Percentiles rank a stretch among this genome's conserved stretches.
phyloP scores from a whole-genome alignment of 345 rosid species.

The Brassica incana region DNA sequence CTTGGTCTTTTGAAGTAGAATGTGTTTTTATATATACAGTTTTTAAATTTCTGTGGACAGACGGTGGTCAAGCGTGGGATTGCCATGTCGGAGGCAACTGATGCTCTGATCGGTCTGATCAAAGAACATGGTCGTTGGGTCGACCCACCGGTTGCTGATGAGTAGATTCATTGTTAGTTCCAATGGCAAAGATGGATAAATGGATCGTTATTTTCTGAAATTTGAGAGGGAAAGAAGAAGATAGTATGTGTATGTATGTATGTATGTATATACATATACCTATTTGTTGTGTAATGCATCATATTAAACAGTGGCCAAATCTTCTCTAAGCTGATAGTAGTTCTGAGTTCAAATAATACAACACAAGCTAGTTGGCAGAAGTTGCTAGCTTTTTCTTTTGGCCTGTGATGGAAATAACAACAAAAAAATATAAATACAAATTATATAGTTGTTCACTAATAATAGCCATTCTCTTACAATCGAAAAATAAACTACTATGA shows the following conservation, averaged over 20 bases:
- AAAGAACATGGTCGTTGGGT: constrained; percentile 97
- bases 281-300: constrained; percentile 18
- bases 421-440: not conserved
- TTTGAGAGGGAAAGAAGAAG: not conserved
- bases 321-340: not conserved
- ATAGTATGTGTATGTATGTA: not conserved
- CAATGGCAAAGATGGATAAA: not conserved
- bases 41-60: constrained; percentile 43
- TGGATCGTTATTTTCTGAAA: not conserved
- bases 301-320: constrained; percentile 24
- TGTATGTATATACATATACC: constrained; percentile 4
- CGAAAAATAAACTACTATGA: not conserved
- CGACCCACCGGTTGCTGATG: constrained; percentile 67
- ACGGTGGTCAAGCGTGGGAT: constrained; percentile 95
- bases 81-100: constrained; percentile 80
- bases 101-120: constrained; percentile 85
- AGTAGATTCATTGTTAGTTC: constrained; percentile 14
- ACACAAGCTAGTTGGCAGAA: not conserved
- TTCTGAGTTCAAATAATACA: not conserved
- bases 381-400: not conserved
- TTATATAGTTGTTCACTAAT: not conserved
- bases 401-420: not conserved
- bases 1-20: constrained; percentile 7
- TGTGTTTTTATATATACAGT: not conserved
- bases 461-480: not conserved